Evolutionary conservation across 73 alveolate species (phyloP), one percentile per base, ranked within the genome.

Genomic region (Urostyla sp.): DNA sequence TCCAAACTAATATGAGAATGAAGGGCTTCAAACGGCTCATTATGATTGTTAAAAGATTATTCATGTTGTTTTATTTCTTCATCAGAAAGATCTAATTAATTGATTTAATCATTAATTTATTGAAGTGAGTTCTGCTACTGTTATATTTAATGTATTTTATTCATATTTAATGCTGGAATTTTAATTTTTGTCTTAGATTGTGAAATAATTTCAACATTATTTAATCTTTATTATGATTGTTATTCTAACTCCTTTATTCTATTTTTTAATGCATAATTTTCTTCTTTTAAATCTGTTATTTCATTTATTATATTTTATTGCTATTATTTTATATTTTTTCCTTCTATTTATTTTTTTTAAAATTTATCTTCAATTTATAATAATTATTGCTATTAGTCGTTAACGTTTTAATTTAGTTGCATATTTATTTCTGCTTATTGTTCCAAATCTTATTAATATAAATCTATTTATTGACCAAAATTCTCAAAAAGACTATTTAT

Each of bases 351-450:
- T n/a, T n/a, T n/a, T n/a, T n/a, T n/a, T n/a, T n/a, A n/a, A n/a
- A n/a, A n/a, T n/a, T n/a, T n/a, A n/a, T n/a, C n/a, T n/a, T n/a
- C n/a, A n/a, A n/a, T n/a, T n/a, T n/a, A n/a, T 20, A 40, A 32
- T 31, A 24, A 31, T 4, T 40, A n/a, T 24, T 66, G 6, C 18
- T 44, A 3, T 44, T 66, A 49, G 13, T 13, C 13, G 18, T 66
- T 51, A 8, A 31, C 66, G 35, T 24, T 15, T 40, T 66, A 40
- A 21, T 27, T 44, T 37, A 16, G 28, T 28, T 40, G 15, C 26
- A 24, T 44, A 44, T 66, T 66, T 23, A 21, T 66, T 6, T 66
- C 80, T 66, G 37, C n/a, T n/a, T n/a, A n/a, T n/a, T n/a, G n/a
- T n/a, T n/a, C n/a, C n/a, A n/a, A n/a, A n/a, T n/a, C n/a, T n/a